A percentile compares a stretch with the other conserved stretches of the same genome.
phyloP scores from a whole-genome alignment of 148 eudicot species.

The Limonium bicolor region DNA sequence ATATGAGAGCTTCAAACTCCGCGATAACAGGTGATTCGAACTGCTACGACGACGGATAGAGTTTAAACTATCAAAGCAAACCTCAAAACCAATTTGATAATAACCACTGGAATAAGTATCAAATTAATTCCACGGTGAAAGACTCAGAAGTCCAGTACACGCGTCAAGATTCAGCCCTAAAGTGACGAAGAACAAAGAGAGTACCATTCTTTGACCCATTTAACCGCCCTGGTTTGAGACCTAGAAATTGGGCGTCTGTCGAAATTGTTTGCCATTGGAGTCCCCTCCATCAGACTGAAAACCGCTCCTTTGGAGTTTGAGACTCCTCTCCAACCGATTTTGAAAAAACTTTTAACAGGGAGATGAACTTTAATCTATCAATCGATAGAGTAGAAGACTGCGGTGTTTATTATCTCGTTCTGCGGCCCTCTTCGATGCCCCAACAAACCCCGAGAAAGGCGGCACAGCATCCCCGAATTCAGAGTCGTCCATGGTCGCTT shows the following conservation, averaged over 20 bases:
- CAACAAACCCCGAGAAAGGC: too few relatives aligned
- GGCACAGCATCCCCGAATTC: too few relatives aligned
- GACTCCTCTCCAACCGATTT: too few relatives aligned
- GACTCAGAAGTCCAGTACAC: background rate
- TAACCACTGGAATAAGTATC: background rate
- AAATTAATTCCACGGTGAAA: background rate
- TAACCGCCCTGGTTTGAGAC: slow-evolving; percentile 67
- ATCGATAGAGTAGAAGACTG: too few relatives aligned
- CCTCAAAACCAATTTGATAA: background rate
- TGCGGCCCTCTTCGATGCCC: too few relatives aligned
- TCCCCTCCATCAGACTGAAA: slow-evolving; percentile 52
- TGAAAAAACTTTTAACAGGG: too few relatives aligned
- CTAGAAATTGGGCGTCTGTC: slow-evolving; percentile 60
- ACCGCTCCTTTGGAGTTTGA: too few relatives aligned
- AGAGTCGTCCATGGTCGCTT: too few relatives aligned
- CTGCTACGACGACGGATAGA: too few relatives aligned
- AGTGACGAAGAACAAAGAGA: background rate
- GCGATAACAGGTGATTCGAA: background rate
- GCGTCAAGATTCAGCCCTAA: background rate
- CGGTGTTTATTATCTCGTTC: too few relatives aligned
- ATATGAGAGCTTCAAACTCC: too few relatives aligned
- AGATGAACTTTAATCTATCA: too few relatives aligned
- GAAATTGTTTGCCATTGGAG: slow-evolving; percentile 34
- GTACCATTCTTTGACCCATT: slow-evolving; percentile 84
- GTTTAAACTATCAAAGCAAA: background rate